These are phyloP conservation scores for Casaregolazyma suthepensis DNA, from an alignment of 1,139 yeast species.

Conservation along the genomic window DNA sequence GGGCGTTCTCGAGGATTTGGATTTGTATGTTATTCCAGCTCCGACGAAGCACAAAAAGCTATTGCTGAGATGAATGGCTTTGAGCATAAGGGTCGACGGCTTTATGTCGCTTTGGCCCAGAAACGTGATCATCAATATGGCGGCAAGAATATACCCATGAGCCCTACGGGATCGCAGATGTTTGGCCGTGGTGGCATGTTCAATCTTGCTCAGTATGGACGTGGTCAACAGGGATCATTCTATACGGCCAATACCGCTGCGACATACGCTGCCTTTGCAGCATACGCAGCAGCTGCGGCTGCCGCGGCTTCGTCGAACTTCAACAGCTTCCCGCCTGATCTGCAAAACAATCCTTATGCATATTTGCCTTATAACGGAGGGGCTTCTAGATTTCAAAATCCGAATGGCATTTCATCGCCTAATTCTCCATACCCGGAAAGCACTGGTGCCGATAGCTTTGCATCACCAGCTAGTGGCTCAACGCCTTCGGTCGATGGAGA, in stretches of 20 bases:
- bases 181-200: constrained; percentile 4
- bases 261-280: constrained; percentile 12
- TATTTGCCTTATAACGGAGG: constrained; percentile 6
- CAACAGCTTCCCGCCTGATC: constrained; percentile 2
- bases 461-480: background rate
- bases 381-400: background rate
- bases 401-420: background rate
- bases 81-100: constrained; percentile 77
- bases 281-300: constrained; percentile 14
- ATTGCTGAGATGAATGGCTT: constrained; percentile 88
- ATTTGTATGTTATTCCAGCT: constrained; percentile 94
- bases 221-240: background rate
- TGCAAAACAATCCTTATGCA: constrained; percentile 10
- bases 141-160: background rate
- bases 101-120: constrained; percentile 92
- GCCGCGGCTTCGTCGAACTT: constrained; percentile 10
- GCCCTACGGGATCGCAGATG: constrained; percentile 4
- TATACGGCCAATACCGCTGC: constrained; percentile 9
- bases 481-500: background rate
- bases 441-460: background rate
- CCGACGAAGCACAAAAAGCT: constrained; percentile 96
- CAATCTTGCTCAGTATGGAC: background rate
- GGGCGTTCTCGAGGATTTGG: constrained; percentile 98
- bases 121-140: constrained; percentile 74
- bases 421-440: background rate